These are phyloP conservation scores for Plantago elongata DNA, from an alignment of 257 asterid species.

Conservation along the genomic window DNA sequence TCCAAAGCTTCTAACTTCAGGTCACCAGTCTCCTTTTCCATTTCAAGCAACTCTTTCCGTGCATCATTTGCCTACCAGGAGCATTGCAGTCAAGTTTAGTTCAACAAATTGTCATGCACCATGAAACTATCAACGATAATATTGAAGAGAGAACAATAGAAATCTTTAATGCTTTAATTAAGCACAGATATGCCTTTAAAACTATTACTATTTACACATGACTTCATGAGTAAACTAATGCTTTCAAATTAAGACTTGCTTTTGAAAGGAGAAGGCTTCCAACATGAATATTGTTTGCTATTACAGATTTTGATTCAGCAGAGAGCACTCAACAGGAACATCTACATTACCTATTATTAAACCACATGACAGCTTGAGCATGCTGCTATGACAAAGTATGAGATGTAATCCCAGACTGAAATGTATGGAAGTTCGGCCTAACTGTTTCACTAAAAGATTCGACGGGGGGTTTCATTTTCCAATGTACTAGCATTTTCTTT, in stretches of 20 bases:
- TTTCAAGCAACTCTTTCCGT: constrained; percentile 83
- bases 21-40: constrained; percentile 69
- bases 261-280: not conserved
- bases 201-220: not conserved
- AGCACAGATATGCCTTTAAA: constrained; percentile 11
- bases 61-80: constrained; percentile 85
- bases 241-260: not conserved
- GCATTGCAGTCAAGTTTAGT: constrained; percentile 24
- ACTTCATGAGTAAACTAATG: constrained; percentile 11
- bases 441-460: not conserved
- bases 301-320: too few relatives aligned
- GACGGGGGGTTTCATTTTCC: not conserved
- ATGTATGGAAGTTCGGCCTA: too few relatives aligned
- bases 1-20: constrained; percentile 64
- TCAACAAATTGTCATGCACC: constrained; percentile 11
- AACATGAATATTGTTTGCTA: too few relatives aligned
- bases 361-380: too few relatives aligned
- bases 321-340: too few relatives aligned
- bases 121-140: constrained; percentile 16
- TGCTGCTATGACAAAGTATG: too few relatives aligned
- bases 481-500: not conserved
- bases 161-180: constrained; percentile 15
- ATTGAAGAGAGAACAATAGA: constrained; percentile 9
- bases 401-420: too few relatives aligned
- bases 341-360: too few relatives aligned